Conservation (phyloP, 371 early-diverging fungal species). For the Phascolomyces articulosus region DNA sequence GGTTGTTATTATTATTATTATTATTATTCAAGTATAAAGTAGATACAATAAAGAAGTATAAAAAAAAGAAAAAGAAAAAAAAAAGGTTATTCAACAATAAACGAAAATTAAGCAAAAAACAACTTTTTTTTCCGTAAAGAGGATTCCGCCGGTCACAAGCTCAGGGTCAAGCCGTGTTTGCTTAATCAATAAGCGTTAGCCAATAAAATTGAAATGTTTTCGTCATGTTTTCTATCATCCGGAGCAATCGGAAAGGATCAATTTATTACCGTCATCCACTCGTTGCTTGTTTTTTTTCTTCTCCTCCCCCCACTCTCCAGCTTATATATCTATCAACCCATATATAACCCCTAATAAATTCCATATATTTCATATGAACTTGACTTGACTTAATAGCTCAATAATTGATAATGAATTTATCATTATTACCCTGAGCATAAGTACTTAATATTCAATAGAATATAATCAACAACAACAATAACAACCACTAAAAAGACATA, state of each 20-base stretch:
- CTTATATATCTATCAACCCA: no score
- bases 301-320: background rate
- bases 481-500: no score
- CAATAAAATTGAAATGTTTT: background rate
- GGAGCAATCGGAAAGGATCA: background rate
- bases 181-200: constrained; percentile 7
- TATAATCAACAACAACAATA: no score
- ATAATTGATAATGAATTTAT: no score
- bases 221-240: constrained; percentile 4
- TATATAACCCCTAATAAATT: no score
- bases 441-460: no score
- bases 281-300: background rate
- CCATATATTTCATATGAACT: background rate
- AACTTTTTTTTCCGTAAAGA: background rate
- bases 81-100: background rate
- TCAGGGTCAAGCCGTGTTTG: constrained; percentile 4
- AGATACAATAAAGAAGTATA: no score
- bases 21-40: background rate
- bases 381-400: no score
- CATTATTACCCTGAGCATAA: no score
- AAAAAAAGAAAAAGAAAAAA: no score
- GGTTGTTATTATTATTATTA: background rate
- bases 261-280: background rate
- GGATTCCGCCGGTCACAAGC: constrained; percentile 6
- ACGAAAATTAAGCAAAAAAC: background rate